These are phyloP conservation scores for Cenococcum geophilum DNA, from an alignment of 495 filamentous ascomycete species.

Conservation along the genomic window DNA sequence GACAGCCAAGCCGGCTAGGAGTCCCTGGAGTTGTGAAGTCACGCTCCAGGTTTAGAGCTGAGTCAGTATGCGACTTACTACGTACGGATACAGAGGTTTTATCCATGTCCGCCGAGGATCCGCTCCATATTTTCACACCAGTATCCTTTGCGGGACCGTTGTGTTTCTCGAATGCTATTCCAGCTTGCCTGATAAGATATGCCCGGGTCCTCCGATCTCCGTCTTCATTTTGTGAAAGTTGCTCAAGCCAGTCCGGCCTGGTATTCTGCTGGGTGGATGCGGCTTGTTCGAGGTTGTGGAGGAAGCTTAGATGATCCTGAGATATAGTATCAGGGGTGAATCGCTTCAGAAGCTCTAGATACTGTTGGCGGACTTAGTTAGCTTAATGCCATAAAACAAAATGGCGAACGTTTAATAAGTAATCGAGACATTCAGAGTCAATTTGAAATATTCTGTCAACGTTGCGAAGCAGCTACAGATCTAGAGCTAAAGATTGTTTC, in stretches of 20 bases:
- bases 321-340: slow-evolving; percentile 21
- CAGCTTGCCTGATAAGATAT: slow-evolving; percentile 17
- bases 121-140: slow-evolving; percentile 40
- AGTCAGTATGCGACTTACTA: slow-evolving; percentile 39
- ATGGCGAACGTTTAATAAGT: background rate
- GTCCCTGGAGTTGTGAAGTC: slow-evolving; percentile 61
- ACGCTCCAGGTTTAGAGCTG: slow-evolving; percentile 47
- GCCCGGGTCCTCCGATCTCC: slow-evolving; percentile 13
- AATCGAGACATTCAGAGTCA: slow-evolving; percentile 25
- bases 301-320: slow-evolving; percentile 22
- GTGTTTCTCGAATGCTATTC: slow-evolving; percentile 10
- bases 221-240: slow-evolving; percentile 20
- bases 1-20: slow-evolving; percentile 56
- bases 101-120: slow-evolving; percentile 42
- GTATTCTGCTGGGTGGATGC: background rate
- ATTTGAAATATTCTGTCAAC: slow-evolving; percentile 45
- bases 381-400: background rate
- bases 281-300: slow-evolving; percentile 15
- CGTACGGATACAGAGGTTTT: slow-evolving; percentile 23
- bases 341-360: slow-evolving; percentile 36
- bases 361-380: slow-evolving; percentile 30
- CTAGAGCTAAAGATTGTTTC: slow-evolving; percentile 61
- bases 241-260: slow-evolving; percentile 18
- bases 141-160: background rate
- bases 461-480: slow-evolving; percentile 55